phyloP scores from a whole-genome alignment of 805 yeast species.

The Ogataea nakhonphanomensis region DNA sequence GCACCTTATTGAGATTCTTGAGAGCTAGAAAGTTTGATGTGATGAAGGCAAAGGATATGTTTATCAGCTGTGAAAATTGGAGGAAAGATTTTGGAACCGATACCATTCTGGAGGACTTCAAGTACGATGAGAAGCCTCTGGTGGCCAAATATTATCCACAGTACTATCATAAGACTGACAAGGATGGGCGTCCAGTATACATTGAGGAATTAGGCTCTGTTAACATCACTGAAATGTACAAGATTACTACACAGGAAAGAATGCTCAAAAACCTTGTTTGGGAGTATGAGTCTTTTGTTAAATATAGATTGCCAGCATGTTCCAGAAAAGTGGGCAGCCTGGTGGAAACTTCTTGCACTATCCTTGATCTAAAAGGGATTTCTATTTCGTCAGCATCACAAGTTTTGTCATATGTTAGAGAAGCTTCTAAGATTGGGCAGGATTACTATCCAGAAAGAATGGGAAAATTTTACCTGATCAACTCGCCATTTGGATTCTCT shows the following conservation, averaged over 20 bases:
- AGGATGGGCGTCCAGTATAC: conserved; percentile 95
- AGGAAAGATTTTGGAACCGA: conserved; percentile 82
- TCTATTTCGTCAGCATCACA: conserved; percentile 79
- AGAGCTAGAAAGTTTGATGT: conserved; percentile 95
- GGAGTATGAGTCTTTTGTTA: conserved; percentile 93
- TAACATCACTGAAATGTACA: conserved; percentile 85
- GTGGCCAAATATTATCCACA: conserved; percentile 93
- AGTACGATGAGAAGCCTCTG: conserved; percentile 86
- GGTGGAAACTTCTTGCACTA: conserved; percentile 95
- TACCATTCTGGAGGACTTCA: conserved; percentile 81
- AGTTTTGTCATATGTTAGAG: conserved; percentile 84
- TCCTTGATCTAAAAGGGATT: conserved; percentile 92
- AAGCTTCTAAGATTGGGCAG: conserved; percentile 93
- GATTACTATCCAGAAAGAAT: conserved; percentile 98
- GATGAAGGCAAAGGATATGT: conserved; percentile 77
- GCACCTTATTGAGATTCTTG: conserved; percentile 77
- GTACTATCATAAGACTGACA: conserved; percentile 95
- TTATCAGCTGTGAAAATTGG: conserved; percentile 85
- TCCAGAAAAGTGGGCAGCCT: conserved; percentile 75
- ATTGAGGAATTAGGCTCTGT: conserved; percentile 92
- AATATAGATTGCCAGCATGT: conserved; percentile 87
- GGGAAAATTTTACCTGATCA: conserved; percentile 95
- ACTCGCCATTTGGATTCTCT: conserved; percentile 96
- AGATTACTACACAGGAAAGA: conserved; percentile 91
- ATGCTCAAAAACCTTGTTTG: conserved; percentile 94